Conservation (phyloP, 1,284 basidiomycete species). For the Tylopilus sp. region DNA sequence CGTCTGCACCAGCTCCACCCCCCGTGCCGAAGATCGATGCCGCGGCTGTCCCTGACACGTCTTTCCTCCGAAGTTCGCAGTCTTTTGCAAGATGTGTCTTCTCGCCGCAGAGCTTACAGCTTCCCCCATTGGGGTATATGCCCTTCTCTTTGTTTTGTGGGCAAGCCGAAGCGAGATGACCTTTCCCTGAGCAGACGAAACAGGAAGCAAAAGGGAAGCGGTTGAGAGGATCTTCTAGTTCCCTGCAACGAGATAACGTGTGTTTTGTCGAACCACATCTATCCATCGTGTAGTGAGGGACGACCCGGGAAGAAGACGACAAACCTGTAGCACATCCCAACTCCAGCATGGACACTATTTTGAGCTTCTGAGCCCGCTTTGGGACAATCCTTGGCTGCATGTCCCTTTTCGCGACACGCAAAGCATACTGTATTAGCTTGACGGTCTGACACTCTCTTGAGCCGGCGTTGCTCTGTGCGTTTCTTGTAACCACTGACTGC, state of each 20-base stretch:
- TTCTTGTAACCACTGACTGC: conserved; percentile 32
- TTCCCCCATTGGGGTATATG: conserved; percentile 88
- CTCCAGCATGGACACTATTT: conserved; percentile 35
- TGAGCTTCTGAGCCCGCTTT: conserved; percentile 38
- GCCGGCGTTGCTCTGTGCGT: conserved; percentile 59
- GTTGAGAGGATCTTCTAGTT: conserved; percentile 57
- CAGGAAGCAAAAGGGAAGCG: conserved; percentile 88
- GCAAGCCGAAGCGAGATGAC: conserved; percentile 43
- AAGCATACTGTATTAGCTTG: conserved; percentile 71
- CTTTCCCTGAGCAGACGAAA: conserved; percentile 73
- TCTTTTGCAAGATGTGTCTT: conserved; percentile 85
- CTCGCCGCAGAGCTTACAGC: conserved; percentile 83
- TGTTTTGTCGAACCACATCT: conserved; percentile 86
- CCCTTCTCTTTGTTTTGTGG: conserved; percentile 78
- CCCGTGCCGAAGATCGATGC: conserved; percentile 48
- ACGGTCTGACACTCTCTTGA: conserved; percentile 64
- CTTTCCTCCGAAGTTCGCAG: conserved; percentile 64
- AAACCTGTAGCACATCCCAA: conserved; percentile 84
- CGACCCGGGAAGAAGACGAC: conserved; percentile 20
- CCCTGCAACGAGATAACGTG: conserved; percentile 73
- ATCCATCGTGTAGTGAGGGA: conserved; percentile 11
- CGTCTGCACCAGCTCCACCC: conserved; percentile 72
- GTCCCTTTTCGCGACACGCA: conserved; percentile 83
- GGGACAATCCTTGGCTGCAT: conserved; percentile 82
- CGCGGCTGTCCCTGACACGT: conserved; percentile 37